phyloP scores from a whole-genome alignment of 108 stramenopile species.

The Discostella pseudostelligera region DNA sequence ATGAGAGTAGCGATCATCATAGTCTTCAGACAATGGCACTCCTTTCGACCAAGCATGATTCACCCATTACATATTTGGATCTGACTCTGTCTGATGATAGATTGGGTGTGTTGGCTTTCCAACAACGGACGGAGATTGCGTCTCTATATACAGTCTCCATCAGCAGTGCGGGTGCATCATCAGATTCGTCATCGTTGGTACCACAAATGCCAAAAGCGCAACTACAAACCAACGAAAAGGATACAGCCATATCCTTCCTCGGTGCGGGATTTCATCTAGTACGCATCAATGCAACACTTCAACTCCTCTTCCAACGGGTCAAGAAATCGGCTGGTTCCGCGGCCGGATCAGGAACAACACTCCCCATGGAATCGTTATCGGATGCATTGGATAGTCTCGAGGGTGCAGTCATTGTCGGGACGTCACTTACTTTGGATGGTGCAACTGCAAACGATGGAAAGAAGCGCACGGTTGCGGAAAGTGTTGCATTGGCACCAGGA shows the following conservation, averaged over 20 bases:
- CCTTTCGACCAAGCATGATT: constrained; percentile 13
- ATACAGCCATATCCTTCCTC: constrained; percentile 9
- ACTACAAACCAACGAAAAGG: constrained; percentile 12
- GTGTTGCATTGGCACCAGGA: constrained; percentile 36
- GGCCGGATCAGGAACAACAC: constrained; percentile 10
- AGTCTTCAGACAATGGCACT: not conserved
- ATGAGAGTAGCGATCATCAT: constrained; percentile 7
- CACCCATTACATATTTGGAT: constrained; percentile 12
- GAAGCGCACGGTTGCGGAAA: constrained; percentile 24
- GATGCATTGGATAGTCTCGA: constrained; percentile 11
- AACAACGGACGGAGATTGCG: constrained; percentile 7
- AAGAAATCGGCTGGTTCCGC: constrained; percentile 4
- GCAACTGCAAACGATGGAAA: constrained; percentile 11
- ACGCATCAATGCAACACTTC: not conserved
- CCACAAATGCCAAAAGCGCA: constrained; percentile 25
- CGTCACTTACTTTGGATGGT: constrained; percentile 1
- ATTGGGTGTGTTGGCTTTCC: not conserved
- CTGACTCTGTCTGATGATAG: not conserved
- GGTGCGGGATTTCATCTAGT: constrained; percentile 15
- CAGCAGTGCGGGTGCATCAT: not conserved
- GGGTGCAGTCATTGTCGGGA: constrained; percentile 19
- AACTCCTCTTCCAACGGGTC: constrained; percentile 1
- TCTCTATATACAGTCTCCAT: constrained; percentile 15
- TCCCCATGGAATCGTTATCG: constrained; percentile 32
- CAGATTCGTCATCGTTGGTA: constrained; percentile 1